Conservation (phyloP, 176 grass and related monocot genomes). For the Elaeis guineensis region DNA sequence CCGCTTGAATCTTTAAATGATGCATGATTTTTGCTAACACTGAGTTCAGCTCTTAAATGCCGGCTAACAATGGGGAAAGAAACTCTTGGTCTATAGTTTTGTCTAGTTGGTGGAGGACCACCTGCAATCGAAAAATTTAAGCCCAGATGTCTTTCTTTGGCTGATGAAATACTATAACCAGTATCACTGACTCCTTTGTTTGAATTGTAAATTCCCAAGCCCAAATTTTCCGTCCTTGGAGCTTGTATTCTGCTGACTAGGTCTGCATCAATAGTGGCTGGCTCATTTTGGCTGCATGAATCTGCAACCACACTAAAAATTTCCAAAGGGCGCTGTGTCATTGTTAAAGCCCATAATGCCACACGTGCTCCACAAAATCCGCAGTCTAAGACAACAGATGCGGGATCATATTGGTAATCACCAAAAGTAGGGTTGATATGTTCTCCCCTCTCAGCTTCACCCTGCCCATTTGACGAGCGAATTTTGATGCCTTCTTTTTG, state of each 20-base stretch:
- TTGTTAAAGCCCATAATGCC: slow-evolving; percentile 73
- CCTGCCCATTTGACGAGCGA: slow-evolving; percentile 36
- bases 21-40: slow-evolving; percentile 17
- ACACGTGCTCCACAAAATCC: slow-evolving; percentile 89
- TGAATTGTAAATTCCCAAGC: not conserved
- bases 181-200: not conserved
- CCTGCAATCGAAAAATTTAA: slow-evolving; percentile 90
- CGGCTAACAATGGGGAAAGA: slow-evolving; percentile 84
- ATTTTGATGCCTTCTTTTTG: slow-evolving; percentile 36
- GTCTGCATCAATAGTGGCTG: slow-evolving; percentile 24
- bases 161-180: not conserved
- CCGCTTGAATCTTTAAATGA: slow-evolving; percentile 25
- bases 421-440: slow-evolving; percentile 15
- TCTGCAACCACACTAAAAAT: slow-evolving; percentile 64
- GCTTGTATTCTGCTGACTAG: slow-evolving; percentile 27
- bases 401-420: slow-evolving; percentile 52
- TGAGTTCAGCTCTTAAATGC: slow-evolving; percentile 59
- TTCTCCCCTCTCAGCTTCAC: slow-evolving; percentile 24
- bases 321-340: slow-evolving; percentile 58
- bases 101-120: slow-evolving; percentile 70
- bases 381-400: slow-evolving; percentile 84
- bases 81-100: slow-evolving; percentile 76
- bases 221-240: slow-evolving; percentile 32
- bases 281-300: slow-evolving; percentile 43
- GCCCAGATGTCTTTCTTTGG: slow-evolving; percentile 12